Conservation (phyloP, 1,284 basidiomycete genomes). For the Farysia itapuensis region DNA sequence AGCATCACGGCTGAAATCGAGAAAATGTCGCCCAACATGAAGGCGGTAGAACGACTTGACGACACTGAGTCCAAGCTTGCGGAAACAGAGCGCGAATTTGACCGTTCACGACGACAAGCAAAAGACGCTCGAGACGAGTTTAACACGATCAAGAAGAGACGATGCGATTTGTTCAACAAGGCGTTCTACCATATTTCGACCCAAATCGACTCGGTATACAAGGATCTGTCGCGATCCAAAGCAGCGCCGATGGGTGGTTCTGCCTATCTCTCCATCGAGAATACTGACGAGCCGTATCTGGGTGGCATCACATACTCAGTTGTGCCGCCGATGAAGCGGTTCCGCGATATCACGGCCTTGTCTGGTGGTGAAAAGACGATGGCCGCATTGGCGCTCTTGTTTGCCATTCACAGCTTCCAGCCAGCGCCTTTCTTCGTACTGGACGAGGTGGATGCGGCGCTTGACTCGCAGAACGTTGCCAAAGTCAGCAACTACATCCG, state of each 20-base stretch:
- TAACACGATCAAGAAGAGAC: conserved; percentile 75
- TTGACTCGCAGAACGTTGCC: conserved; percentile 62
- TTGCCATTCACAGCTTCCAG: conserved; percentile 90
- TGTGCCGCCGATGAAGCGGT: conserved; percentile 95
- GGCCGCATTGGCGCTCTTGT: conserved; percentile 89
- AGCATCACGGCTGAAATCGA: conserved; percentile 72
- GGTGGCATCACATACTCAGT: conserved; percentile 97
- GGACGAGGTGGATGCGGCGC: conserved; percentile 95
- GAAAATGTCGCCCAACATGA: conserved; percentile 92
- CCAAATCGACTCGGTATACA: conserved; percentile 92
- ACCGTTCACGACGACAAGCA: conserved; percentile 71
- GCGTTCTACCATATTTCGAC: conserved; percentile 95
- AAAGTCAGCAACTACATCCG: conserved; percentile 57
- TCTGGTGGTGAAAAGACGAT: conserved; percentile 99
- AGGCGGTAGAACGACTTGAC: conserved; percentile 89
- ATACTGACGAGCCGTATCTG: conserved; percentile 94
- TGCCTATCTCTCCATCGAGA: conserved; percentile 92
- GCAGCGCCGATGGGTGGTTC: conserved; percentile 91
- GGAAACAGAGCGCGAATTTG: conserved; percentile 66
- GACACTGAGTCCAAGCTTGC: conserved; percentile 75
- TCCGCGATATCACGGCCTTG: conserved; percentile 97
- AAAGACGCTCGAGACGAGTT: conserved; percentile 87
- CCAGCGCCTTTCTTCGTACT: conserved; percentile 98
- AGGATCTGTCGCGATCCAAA: conserved; percentile 93
- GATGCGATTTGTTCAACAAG: conserved; percentile 82